phyloP scores from a whole-genome alignment of 176 grass and related monocot species.

The Urochloa ruziziensis region DNA sequence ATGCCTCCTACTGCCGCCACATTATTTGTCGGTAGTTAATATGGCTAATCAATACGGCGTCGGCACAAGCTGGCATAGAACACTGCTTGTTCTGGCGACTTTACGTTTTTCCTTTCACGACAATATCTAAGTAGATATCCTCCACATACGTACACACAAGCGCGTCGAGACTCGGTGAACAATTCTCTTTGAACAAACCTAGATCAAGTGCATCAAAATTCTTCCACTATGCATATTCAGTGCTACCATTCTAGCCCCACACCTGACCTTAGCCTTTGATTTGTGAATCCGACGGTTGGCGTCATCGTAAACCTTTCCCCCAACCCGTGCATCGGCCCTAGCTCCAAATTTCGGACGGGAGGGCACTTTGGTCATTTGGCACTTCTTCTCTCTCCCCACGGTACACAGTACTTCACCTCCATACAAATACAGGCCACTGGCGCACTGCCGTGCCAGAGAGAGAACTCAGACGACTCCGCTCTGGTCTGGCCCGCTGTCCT shows the following conservation, averaged over 20 bases:
- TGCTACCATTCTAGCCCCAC: neutral
- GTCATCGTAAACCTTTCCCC: neutral
- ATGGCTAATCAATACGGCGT: neutral
- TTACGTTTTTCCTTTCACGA: neutral
- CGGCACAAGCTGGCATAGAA: neutral
- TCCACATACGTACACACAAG: neutral
- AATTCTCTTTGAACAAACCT: neutral
- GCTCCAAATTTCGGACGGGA: neutral
- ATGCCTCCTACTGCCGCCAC: neutral
- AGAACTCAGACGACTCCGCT: neutral
- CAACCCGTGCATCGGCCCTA: neutral
- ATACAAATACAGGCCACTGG: conserved; percentile 35
- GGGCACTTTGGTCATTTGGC: conserved; percentile 1
- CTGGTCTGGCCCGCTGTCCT: conserved; percentile 17
- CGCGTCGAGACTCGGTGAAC: neutral
- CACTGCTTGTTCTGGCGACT: neutral
- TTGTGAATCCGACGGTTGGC: neutral
- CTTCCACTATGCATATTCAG: too few relatives aligned
- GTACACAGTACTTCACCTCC: neutral
- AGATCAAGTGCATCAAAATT: neutral
- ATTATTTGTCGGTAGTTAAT: neutral
- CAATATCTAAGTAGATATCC: neutral
- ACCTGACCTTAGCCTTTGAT: neutral
- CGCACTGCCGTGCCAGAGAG: conserved; percentile 13
- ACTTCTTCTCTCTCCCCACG: neutral